Evolutionary conservation across 2,329 filamentous ascomycete species (phyloP), one percentile per base, ranked within the genome.

Genomic region (Tolypocladium endophyticum): DNA sequence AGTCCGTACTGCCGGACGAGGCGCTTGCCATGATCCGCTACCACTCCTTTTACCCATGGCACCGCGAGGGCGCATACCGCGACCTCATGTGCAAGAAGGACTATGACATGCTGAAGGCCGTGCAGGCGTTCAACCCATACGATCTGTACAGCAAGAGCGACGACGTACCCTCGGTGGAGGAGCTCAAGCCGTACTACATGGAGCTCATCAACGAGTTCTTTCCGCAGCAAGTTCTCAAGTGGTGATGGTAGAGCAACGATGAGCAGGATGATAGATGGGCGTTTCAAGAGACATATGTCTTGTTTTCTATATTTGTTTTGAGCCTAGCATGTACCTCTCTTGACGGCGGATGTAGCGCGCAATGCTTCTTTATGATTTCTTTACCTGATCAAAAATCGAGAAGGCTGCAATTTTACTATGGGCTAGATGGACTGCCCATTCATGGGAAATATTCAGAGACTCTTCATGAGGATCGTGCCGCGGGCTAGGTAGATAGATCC

Each of bases 21-120:
- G 89, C 88, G 0, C 81, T 96, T 14, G 92, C 91, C 62, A 96
- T 96, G 90, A 94, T 96, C 72, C 81, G 92, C 59, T 96, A 95
- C 76, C 92, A 96, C 76, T 90, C 87, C 7, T 96, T 96, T 76
- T 96, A 96, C 75, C 87, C 92, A 20, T 96, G 91, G 92, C 92
- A 96, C 76, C 84, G 81, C 62, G 87, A 88, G 72, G 87, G 87
- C 59, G 91, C 89, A 8, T 96, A 96, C 76, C 74, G 75, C 62
- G 85, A 90, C 74, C 82, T 96, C 73, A 96, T 96, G 91, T 82
- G 87, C 71, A 85, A 88, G 62, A 87, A 92, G 70, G 92, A 96
- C 67, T 76, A 87, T 72, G 81, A 82, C 67, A 92, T 95, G 87
- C 77, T 95, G 66, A 83, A 84, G 69, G 90, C 90, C 11, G 91